Percentiles rank a stretch among this genome's conserved stretches.
These are phyloP conservation scores for Mortierella antarctica DNA, from an alignment of 192 early-diverging fungal species.

Conservation along the genomic window DNA sequence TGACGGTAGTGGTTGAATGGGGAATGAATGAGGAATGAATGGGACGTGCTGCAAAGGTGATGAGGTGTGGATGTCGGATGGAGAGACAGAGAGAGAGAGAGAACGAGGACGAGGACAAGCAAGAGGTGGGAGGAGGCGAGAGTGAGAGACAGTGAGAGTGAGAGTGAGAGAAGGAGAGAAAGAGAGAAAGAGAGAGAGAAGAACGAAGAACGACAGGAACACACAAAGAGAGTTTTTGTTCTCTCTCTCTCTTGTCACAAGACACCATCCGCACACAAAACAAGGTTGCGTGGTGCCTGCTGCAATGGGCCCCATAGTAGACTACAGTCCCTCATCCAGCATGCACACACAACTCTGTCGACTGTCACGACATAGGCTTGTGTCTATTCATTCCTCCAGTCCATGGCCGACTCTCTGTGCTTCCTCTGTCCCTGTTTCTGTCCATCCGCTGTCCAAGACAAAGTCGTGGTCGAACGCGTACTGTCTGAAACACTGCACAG, in stretches of 20 bases:
- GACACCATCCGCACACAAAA: too few species aligned
- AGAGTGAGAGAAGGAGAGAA: not conserved
- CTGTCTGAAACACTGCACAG: too few species aligned
- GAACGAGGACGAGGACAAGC: not conserved
- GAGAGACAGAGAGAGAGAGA: slow-evolving; percentile 1
- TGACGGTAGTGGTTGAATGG: not conserved
- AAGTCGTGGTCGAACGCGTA: too few species aligned
- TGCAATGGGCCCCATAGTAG: too few species aligned
- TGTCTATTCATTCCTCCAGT: too few species aligned
- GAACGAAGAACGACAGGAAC: not conserved
- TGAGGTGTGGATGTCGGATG: not conserved
- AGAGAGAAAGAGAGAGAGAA: not conserved
- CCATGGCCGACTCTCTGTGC: too few species aligned
- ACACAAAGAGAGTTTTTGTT: slow-evolving; percentile 1
- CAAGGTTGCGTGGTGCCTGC: too few species aligned
- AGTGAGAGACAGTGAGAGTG: not conserved
- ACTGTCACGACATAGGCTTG: too few species aligned
- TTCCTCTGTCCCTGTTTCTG: too few species aligned
- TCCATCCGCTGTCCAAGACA: too few species aligned
- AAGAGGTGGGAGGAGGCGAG: not conserved
- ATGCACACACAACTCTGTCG: not conserved
- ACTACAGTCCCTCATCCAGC: not conserved
- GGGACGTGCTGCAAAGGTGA: not conserved
- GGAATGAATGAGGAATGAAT: not conserved
- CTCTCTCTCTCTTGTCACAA: not conserved